These are phyloP conservation scores for Penicillium psychrosexuale DNA, from an alignment of 2,329 filamentous ascomycete genomes.

Conservation along the genomic window DNA sequence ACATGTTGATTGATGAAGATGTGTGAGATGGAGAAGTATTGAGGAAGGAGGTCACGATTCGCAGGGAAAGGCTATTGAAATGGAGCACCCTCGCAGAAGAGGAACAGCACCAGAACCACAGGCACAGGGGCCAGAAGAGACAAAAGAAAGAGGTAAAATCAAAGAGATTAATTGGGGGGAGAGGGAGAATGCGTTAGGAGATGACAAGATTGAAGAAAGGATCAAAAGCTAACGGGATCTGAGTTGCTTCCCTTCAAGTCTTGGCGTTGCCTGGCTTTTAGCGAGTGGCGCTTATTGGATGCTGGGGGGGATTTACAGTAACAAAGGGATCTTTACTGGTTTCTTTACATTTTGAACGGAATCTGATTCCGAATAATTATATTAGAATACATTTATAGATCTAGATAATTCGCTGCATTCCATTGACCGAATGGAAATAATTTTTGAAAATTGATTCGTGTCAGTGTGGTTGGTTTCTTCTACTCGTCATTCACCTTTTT, in stretches of 20 bases:
- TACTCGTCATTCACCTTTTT: constrained; percentile 25
- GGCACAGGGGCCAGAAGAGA: constrained; percentile 31
- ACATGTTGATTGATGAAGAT: constrained; percentile 63
- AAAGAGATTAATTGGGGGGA: constrained; percentile 22
- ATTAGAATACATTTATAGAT: neutral
- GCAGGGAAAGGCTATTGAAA: constrained; percentile 25
- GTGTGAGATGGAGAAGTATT: constrained; percentile 29
- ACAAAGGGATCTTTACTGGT: constrained; percentile 4
- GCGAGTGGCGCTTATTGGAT: constrained; percentile 32
- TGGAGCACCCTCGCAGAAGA: constrained; percentile 38
- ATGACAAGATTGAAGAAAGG: constrained; percentile 25
- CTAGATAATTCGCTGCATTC: neutral
- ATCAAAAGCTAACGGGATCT: constrained; percentile 27
- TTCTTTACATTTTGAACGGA: neutral
- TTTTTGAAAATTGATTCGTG: neutral
- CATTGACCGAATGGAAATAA: neutral
- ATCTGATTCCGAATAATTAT: neutral
- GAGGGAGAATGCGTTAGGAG: constrained; percentile 18
- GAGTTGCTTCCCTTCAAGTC: constrained; percentile 27
- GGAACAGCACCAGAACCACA: constrained; percentile 38
- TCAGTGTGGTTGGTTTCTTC: constrained; percentile 8
- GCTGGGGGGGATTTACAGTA: neutral
- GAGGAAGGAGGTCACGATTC: constrained; percentile 26
- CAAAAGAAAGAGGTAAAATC: constrained; percentile 17
- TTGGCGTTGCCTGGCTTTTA: constrained; percentile 30